A percentile compares a stretch with the other conserved stretches of the same genome.
phyloP scores from a whole-genome alignment of 148 eudicot genomes.

The Silene uniflora region DNA sequence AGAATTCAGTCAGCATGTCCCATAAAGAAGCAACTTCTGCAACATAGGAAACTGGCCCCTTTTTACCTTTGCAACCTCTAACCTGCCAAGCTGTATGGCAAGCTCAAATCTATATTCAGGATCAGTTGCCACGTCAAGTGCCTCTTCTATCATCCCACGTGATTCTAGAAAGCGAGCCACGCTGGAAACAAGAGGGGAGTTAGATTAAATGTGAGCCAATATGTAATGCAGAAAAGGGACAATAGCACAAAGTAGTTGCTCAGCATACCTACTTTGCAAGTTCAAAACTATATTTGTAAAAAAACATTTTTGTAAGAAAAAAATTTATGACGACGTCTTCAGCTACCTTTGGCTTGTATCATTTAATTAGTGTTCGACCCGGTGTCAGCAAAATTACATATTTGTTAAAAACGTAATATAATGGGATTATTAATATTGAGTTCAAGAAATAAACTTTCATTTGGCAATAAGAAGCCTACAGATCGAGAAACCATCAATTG shows the following conservation, averaged over 20 bases:
- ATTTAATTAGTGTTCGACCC: neutral
- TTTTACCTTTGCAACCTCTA: conserved; percentile 77
- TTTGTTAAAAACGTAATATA: neutral
- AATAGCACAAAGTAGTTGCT: neutral
- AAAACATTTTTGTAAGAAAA: too few relatives aligned
- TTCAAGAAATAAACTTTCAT: neutral
- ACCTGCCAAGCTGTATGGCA: conserved; percentile 90
- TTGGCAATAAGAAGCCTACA: neutral
- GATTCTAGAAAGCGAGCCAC: conserved; percentile 97
- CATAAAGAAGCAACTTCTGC: conserved; percentile 1
- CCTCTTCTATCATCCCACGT: conserved; percentile 87
- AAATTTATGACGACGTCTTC: too few relatives aligned
- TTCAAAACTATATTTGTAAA: neutral
- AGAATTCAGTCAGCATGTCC: conserved; percentile 16
- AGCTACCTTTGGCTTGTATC: neutral
- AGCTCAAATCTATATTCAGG: conserved; percentile 98
- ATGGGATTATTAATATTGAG: neutral
- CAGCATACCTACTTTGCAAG: neutral
- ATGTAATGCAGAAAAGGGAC: neutral
- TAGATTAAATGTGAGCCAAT: neutral
- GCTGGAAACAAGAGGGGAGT: conserved; percentile 25
- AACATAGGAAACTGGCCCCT: conserved; percentile 5
- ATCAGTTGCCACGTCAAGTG: conserved; percentile 95
- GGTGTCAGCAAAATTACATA: neutral
- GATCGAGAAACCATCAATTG: neutral